Evolutionary conservation across 2,329 filamentous ascomycete genomes (phyloP), one percentile per base, ranked within the genome.

Genomic region (Aureobasidium musti): DNA sequence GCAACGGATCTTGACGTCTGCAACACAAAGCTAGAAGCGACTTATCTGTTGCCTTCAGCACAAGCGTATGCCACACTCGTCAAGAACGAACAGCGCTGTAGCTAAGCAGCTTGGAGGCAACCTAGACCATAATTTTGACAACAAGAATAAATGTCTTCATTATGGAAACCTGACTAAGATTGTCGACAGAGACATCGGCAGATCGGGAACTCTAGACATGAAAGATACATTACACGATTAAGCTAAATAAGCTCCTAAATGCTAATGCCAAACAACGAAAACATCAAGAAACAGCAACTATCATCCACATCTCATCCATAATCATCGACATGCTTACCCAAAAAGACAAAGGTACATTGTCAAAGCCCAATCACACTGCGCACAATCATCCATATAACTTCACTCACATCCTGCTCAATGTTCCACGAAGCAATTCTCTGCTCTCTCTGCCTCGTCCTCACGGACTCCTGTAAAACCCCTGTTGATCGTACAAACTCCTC

Each of bases 401-500:
- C 57, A 8, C 28, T 50, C 6, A 50, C n/a, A 50, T 61, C 57
- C 14, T 61, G 43, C 10, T 45, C 47, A 26, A 37, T 5, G 37
- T n/a, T 28, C 54, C 54, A 59, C 2, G 54, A 59, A 2, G 23
- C 45, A 17, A 17, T 39, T 17, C 45, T 14, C 17, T 21, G 5
- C 1, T 30, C 8, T 17, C 10, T 26, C 3, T 30, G 0, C 3
- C 19, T 37, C 5, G 5, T 30, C 39, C 5, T 45, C 21, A 60
- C 14, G 56, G 56, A 47, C 56, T 60, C 28, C 26, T 33, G 19
- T 21, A 28, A 50, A 61, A 61, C n/a, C 57, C 57, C 30, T 61
- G 28, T 26, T 49, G 43, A 50, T 61, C 57, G 21, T 61, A 61
- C 5, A 23, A 28, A 61, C 45, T 50, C 37, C 30, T 30, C 21